Percentiles rank a stretch among this genome's conserved stretches.
These are phyloP conservation scores for Rosa multiflora DNA, from an alignment of 306 rosid genomes.

Conservation along the genomic window DNA sequence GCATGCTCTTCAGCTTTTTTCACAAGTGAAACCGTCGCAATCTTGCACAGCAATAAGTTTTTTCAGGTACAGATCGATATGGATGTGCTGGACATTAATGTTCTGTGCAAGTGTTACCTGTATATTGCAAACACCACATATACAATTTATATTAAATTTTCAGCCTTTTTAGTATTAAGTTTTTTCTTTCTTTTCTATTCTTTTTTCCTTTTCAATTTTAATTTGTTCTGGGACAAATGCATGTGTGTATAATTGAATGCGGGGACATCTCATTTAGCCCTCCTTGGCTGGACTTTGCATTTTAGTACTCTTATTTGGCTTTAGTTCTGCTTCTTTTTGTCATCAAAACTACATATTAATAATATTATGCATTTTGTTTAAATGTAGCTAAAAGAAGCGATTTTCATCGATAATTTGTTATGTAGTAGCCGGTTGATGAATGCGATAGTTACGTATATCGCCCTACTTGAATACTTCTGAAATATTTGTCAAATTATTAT, in stretches of 20 bases:
- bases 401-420: not conserved
- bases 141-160: not conserved
- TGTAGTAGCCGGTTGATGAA: not conserved
- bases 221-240: constrained; percentile 40
- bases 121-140: constrained; percentile 5
- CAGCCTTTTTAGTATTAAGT: not conserved
- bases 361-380: not conserved
- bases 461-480: too few relatives aligned
- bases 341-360: not conserved
- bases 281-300: constrained; percentile 30
- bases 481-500: not conserved
- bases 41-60: constrained; percentile 59
- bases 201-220: not conserved
- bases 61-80: constrained; percentile 30
- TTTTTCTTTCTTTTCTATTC: too few relatives aligned
- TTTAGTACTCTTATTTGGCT: constrained; percentile 15
- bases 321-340: constrained; percentile 14
- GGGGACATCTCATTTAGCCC: constrained; percentile 34
- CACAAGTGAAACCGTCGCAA: constrained; percentile 42
- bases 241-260: constrained; percentile 55
- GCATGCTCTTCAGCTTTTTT: constrained; percentile 16
- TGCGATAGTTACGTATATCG: not conserved
- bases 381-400: not conserved
- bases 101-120: constrained; percentile 17
- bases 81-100: constrained; percentile 54